A percentile compares a stretch with the other conserved stretches of the same genome.
Conservation (phyloP, 345 rosid genomes). For the rapeseed (Brassica napus) region DNA sequence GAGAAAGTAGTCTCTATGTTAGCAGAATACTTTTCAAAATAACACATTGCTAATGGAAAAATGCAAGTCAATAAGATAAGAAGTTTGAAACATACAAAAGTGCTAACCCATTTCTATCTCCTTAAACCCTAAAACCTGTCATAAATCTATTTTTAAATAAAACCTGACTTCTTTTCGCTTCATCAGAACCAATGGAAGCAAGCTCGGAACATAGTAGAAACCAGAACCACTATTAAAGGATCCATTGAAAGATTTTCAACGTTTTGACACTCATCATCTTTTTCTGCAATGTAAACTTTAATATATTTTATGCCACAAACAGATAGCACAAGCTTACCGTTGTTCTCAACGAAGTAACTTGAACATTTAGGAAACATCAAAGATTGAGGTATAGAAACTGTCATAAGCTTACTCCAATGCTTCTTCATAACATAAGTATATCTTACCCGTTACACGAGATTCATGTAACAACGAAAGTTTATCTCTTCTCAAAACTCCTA, state of each 20-base stretch:
- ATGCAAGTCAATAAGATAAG: background rate
- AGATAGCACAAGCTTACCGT: constrained; percentile 7
- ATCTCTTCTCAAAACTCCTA: constrained; percentile 10
- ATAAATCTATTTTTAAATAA: background rate
- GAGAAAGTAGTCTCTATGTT: background rate
- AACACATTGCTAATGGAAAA: background rate
- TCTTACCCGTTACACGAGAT: background rate
- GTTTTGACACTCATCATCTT: background rate
- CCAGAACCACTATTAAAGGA: background rate
- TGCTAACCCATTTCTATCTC: background rate
- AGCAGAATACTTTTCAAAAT: background rate
- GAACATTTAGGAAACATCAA: background rate
- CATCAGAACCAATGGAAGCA: background rate
- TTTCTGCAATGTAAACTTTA: background rate
- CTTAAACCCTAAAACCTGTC: background rate
- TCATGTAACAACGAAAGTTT: background rate
- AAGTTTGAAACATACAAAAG: background rate
- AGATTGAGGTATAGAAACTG: background rate
- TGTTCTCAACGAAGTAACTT: constrained; percentile 4
- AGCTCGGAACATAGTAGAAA: background rate
- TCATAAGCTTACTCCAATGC: constrained; percentile 14
- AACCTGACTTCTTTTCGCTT: background rate
- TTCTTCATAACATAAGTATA: constrained; percentile 11
- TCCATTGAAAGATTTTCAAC: background rate
- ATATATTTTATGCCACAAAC: background rate